Conservation (phyloP, 2,329 filamentous ascomycete genomes). For the Aureobasidium leucospermi region DNA sequence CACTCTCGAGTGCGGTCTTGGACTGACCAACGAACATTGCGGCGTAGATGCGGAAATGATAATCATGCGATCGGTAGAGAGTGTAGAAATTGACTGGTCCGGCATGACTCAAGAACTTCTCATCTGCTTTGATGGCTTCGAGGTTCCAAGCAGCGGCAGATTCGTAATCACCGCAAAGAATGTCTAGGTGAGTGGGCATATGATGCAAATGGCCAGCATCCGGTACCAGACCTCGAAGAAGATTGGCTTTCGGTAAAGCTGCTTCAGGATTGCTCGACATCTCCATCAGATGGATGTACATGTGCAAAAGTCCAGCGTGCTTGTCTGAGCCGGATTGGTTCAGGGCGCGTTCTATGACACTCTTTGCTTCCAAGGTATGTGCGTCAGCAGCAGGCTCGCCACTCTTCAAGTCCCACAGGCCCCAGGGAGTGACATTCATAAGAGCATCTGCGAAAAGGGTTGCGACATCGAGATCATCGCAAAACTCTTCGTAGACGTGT, state of each 20-base stretch:
- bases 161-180: slow-evolving; percentile 64
- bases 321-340: slow-evolving; percentile 38
- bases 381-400: slow-evolving; percentile 50
- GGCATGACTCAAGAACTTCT: slow-evolving; percentile 53
- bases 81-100: slow-evolving; percentile 68
- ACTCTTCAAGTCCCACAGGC: slow-evolving; percentile 54
- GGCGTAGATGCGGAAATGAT: slow-evolving; percentile 68
- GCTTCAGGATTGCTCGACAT: slow-evolving; percentile 62
- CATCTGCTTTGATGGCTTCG: slow-evolving; percentile 59
- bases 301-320: slow-evolving; percentile 65
- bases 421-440: slow-evolving; percentile 60
- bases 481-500: slow-evolving; percentile 45
- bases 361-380: slow-evolving; percentile 52
- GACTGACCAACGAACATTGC: slow-evolving; percentile 70
- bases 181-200: slow-evolving; percentile 73
- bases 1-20: slow-evolving; percentile 54
- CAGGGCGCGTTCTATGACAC: slow-evolving; percentile 53
- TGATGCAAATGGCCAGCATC: slow-evolving; percentile 65
- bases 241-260: slow-evolving; percentile 54
- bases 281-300: slow-evolving; percentile 73
- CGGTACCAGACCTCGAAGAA: slow-evolving; percentile 57
- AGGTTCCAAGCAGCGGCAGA: slow-evolving; percentile 60
- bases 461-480: slow-evolving; percentile 55
- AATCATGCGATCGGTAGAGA: slow-evolving; percentile 66
- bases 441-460: slow-evolving; percentile 57